Evolutionary conservation across 2,329 filamentous ascomycete species (phyloP).

Genomic region (Aspergillus floridensis): DNA sequence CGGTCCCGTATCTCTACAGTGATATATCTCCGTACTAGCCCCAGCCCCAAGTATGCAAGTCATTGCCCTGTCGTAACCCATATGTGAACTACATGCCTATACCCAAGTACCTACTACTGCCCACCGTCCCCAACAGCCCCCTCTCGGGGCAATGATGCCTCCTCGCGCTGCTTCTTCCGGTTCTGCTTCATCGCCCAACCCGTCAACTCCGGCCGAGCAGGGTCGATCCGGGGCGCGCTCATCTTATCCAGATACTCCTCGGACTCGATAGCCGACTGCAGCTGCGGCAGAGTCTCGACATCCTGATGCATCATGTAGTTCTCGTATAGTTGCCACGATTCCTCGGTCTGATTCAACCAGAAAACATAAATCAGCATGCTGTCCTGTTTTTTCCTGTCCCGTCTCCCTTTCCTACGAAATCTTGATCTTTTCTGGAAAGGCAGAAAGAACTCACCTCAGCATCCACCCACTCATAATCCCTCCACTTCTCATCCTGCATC

Average conservation of each 20-base stretch:
- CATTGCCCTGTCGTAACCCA: neutral
- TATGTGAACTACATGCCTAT: neutral
- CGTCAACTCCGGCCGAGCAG: constrained; percentile 42
- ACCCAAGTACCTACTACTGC: neutral
- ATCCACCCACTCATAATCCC: constrained; percentile 73
- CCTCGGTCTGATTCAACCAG: constrained; percentile 49
- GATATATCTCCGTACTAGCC: no score
- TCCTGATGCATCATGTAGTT: constrained; percentile 64
- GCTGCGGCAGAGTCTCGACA: constrained; percentile 43
- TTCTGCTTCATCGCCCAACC: constrained; percentile 47
- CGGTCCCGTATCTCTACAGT: no score
- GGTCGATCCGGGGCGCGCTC: constrained; percentile 53
- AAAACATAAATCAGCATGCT: neutral
- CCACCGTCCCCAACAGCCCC: constrained; percentile 19
- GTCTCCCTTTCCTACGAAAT: neutral
- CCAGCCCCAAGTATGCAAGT: no score
- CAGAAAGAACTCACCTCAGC: constrained; percentile 58
- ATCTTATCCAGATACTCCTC: constrained; percentile 63
- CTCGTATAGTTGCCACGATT: constrained; percentile 73
- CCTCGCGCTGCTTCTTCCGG: constrained; percentile 33
- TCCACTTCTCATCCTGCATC: constrained; percentile 82
- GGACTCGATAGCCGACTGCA: constrained; percentile 56
- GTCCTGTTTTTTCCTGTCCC: no score
- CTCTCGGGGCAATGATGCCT: constrained; percentile 12
- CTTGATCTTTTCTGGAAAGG: no score